Evolutionary conservation across 345 rosid genomes (phyloP), one percentile per base, ranked within the genome.

Genomic region (Ricinus communis): DNA sequence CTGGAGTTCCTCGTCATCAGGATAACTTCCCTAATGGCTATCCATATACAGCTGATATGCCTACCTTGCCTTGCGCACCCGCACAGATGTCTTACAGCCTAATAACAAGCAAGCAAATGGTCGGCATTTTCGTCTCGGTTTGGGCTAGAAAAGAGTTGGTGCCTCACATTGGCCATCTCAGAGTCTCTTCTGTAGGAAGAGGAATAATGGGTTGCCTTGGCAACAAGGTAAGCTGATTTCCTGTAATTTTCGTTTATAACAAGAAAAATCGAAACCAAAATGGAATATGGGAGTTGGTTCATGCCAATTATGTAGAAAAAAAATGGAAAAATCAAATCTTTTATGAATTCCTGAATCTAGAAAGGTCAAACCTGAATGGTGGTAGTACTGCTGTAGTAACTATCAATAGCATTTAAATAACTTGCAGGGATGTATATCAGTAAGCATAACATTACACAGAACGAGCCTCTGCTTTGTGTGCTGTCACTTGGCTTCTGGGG

Each of bases 391-490:
- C 43, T 38, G 43, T 38, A 38, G 9, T 38, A 38, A 38, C 43
- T 38, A 9, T 38, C 5, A 38, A 9, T n/a, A 33, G 56, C 21
- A n/a, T 0, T n/a, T 54, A 2, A 19, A 54, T 54, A 3, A 10
- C 31, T 59, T 64, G 74, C 86, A 95, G 99, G 99, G 98, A 53
- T 93, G 97, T 68, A 87, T 89, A 74, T 84, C 98, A 18, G 81
- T 93, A 73, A 93, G 98, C 90, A 88, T 92, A 90, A 80, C 98
- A n/a, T 66, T 95, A 86, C 89, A 95, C 82, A 80, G 83, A 71
- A 95, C 98, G 2, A 95, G 91, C 83, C 86, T 95, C 77, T 95
- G 98, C 88, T 90, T 95, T 72, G 91, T 93, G 43, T 93, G 98
- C 82, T 84, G 96, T 50, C 99, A 91, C 82, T 81, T 96, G 68